phyloP scores from a whole-genome alignment of 2,329 filamentous ascomycete genomes.

The Microdochium paspali region DNA sequence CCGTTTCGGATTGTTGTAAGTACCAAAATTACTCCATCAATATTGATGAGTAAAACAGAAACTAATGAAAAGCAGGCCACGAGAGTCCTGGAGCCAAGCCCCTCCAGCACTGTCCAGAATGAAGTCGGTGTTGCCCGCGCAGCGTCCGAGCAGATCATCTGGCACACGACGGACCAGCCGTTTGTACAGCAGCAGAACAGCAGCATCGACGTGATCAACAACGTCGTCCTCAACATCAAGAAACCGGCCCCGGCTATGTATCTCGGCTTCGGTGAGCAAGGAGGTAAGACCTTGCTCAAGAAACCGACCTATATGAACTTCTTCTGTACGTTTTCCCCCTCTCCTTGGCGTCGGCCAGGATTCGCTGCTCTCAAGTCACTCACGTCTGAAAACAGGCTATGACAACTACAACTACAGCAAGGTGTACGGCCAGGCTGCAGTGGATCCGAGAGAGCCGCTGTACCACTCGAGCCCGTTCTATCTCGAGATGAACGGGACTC shows the following conservation, averaged over 20 bases:
- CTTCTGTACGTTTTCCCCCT: slow-evolving; percentile 13
- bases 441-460: slow-evolving; percentile 19
- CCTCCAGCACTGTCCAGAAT: not conserved
- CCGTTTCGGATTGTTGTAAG: not conserved
- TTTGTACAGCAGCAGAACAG: not conserved
- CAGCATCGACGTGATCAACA: not conserved
- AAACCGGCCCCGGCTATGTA: slow-evolving; percentile 18
- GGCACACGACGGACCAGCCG: not conserved
- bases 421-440: slow-evolving; percentile 20
- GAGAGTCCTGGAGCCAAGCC: not conserved
- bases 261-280: slow-evolving; percentile 25
- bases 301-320: slow-evolving; percentile 23
- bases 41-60: not conserved
- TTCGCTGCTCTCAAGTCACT: no score
- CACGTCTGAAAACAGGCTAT: not conserved
- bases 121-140: not conserved
- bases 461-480: slow-evolving; percentile 24
- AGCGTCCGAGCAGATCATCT: not conserved
- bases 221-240: not conserved
- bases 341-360: no score
- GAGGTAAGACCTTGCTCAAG: slow-evolving; percentile 23
- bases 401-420: slow-evolving; percentile 26
- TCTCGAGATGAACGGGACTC: slow-evolving; percentile 19
- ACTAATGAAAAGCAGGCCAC: not conserved
- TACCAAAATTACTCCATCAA: not conserved